Base-by-base conservation (phyloP, 352 stramenopile species). In the Phytophthora citrophthora region DNA sequence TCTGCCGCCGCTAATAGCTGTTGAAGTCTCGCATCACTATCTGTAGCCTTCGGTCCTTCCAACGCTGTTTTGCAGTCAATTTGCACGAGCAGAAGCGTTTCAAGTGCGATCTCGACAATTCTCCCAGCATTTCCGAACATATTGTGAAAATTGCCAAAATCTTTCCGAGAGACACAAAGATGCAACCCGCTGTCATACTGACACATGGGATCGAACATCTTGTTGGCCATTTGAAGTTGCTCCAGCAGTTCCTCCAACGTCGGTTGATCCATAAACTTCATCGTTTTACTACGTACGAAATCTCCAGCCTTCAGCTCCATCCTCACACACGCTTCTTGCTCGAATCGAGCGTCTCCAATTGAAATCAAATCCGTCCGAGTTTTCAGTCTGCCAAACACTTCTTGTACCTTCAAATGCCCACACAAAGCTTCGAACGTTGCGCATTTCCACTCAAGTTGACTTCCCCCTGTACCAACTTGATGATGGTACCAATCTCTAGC, bases 401-500 rank as follows among this genome's bases (percentile, higher is more conserved):
- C 59, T 9, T 77, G 68, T 18, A 86, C 68, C 45, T 79, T 76
- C 20, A 88, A 31, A 49, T 88, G 79, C 11, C 62, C 60, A 20
- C 72, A 87, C 4, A 90, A 48, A 12, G 77, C 77, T 29, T 86
- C 76, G 31, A 88, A 85, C 5, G 76, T 75, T 5, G 79, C 66
- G 24, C 54, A 62, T 57, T 89, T 89, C 80, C 80, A 89, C n/a
- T 68, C 69, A 4, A 77, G 52, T 23, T 81, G 68, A 44, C 71
- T 70, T 16, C 77, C 74, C 6, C 72, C 72, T 3, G 41, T 16
- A 16, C 68, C 61, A 38, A 74, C 63, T 29, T 83, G 73, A 11
- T 75, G 61, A 11, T 76, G 68, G 61, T 84, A 90, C 70, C 79
- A 90, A 47, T 86, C 77, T 31, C 76, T 72, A 31, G 81, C 81